Conservation (phyloP, 805 yeast species). For the Metschnikowia picachoensis region DNA sequence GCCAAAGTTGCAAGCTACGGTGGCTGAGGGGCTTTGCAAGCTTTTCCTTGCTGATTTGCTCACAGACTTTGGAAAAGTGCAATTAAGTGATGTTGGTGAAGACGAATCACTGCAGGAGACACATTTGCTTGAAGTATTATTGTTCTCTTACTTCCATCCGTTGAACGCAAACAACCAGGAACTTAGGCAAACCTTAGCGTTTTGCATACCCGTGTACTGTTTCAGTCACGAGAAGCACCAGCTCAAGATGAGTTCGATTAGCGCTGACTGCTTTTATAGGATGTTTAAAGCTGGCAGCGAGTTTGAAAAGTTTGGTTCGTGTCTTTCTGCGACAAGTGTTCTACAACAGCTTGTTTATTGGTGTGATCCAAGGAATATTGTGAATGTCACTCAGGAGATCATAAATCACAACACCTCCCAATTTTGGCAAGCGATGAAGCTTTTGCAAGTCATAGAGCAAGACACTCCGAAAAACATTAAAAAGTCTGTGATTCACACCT, state of each 20-base stretch:
- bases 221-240: constrained; percentile 74
- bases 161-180: constrained; percentile 57
- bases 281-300: constrained; percentile 41
- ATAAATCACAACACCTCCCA: constrained; percentile 48
- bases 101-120: constrained; percentile 28
- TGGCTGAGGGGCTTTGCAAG: constrained; percentile 86
- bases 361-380: constrained; percentile 77
- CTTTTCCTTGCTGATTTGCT: constrained; percentile 73
- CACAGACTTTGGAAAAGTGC: constrained; percentile 38
- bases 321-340: constrained; percentile 46
- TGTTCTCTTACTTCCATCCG: constrained; percentile 75
- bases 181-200: constrained; percentile 74
- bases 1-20: constrained; percentile 69
- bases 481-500: constrained; percentile 48
- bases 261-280: constrained; percentile 63
- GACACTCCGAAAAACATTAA: constrained; percentile 50
- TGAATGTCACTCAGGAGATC: constrained; percentile 42
- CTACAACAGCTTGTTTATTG: constrained; percentile 74
- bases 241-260: constrained; percentile 55
- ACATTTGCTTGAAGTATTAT: constrained; percentile 59
- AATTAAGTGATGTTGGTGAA: constrained; percentile 10
- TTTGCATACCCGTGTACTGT: constrained; percentile 85
- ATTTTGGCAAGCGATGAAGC: constrained; percentile 50
- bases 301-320: constrained; percentile 31
- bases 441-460: constrained; percentile 48